Evolutionary conservation across 1,284 basidiomycete genomes (phyloP).

Genomic region (Apiotrichum siamense): DNA sequence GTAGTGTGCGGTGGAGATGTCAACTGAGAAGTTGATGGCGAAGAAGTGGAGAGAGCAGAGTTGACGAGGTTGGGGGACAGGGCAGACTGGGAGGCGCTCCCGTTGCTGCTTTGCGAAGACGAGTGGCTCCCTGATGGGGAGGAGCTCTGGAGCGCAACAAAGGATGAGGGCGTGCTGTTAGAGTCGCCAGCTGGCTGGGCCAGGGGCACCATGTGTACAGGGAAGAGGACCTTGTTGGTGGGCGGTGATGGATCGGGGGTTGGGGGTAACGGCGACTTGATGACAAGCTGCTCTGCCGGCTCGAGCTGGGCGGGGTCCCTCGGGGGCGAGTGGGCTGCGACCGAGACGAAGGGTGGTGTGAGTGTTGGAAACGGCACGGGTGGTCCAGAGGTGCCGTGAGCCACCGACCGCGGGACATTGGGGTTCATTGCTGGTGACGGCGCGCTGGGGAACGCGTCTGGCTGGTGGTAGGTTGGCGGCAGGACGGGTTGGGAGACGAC

Average conservation of each 20-base stretch:
- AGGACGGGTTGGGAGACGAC: conserved; percentile 14
- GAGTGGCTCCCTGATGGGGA: conserved; percentile 4
- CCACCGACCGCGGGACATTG: neutral
- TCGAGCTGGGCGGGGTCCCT: neutral
- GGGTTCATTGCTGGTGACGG: neutral
- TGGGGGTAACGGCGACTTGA: conserved; percentile 23
- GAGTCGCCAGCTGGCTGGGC: conserved; percentile 26
- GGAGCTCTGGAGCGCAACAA: neutral
- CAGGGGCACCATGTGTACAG: conserved; percentile 28
- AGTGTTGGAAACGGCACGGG: conserved; percentile 4
- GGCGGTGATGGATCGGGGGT: conserved; percentile 32
- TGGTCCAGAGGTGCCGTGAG: neutral
- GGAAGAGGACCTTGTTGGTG: conserved; percentile 21
- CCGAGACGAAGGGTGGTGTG: conserved; percentile 1
- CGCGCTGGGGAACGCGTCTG: neutral
- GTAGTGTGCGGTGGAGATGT: conserved; percentile 7
- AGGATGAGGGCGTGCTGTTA: neutral
- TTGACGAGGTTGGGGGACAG: conserved; percentile 1
- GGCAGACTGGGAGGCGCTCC: conserved; percentile 3
- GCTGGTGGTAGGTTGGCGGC: conserved; percentile 13
- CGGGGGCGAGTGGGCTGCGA: neutral
- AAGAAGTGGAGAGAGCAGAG: neutral
- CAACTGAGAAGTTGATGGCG: too few species aligned
- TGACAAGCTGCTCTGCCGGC: conserved; percentile 9
- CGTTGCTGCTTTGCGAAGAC: conserved; percentile 6